Conservation (phyloP, 2,329 filamentous ascomycete species). For the Huntiella moniliformis region DNA sequence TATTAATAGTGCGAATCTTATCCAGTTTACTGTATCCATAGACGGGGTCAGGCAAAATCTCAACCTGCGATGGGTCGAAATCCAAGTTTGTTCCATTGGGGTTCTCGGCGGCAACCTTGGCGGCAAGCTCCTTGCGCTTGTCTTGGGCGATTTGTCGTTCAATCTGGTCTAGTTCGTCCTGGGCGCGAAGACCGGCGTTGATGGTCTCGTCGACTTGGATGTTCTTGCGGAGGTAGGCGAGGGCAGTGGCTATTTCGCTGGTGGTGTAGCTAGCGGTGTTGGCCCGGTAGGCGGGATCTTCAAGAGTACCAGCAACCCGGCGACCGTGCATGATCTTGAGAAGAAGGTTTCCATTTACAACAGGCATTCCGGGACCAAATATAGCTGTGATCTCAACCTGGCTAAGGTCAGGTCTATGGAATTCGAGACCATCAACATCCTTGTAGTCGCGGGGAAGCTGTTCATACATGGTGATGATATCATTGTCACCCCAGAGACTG, state of each 20-base stretch:
- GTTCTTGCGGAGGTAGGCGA: slow-evolving; percentile 35
- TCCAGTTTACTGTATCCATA: slow-evolving; percentile 41
- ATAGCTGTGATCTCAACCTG: slow-evolving; percentile 27
- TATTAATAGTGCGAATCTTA: slow-evolving; percentile 33
- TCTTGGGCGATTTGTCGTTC: slow-evolving; percentile 21
- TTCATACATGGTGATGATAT: slow-evolving; percentile 32
- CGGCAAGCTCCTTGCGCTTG: slow-evolving; percentile 11
- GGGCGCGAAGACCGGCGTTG: slow-evolving; percentile 41
- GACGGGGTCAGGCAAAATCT: slow-evolving; percentile 25
- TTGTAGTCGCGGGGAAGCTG: slow-evolving; percentile 38
- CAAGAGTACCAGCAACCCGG: slow-evolving; percentile 43
- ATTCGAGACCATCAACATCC: slow-evolving; percentile 35
- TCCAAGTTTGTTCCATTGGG: slow-evolving; percentile 14
- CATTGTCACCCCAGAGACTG: slow-evolving; percentile 12
- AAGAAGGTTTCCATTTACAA: slow-evolving; percentile 30
- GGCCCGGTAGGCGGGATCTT: slow-evolving; percentile 32
- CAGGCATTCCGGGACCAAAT: slow-evolving; percentile 30
- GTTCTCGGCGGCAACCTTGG: slow-evolving; percentile 8
- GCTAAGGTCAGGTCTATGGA: slow-evolving; percentile 30
- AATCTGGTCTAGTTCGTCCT: slow-evolving; percentile 39
- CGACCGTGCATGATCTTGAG: slow-evolving; percentile 42
- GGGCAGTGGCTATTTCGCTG: slow-evolving; percentile 25
- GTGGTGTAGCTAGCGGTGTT: slow-evolving; percentile 28
- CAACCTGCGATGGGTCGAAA: slow-evolving; percentile 12
- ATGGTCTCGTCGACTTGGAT: slow-evolving; percentile 40